phyloP scores from a whole-genome alignment of 306 rosid genomes.

The Neltuma alba region DNA sequence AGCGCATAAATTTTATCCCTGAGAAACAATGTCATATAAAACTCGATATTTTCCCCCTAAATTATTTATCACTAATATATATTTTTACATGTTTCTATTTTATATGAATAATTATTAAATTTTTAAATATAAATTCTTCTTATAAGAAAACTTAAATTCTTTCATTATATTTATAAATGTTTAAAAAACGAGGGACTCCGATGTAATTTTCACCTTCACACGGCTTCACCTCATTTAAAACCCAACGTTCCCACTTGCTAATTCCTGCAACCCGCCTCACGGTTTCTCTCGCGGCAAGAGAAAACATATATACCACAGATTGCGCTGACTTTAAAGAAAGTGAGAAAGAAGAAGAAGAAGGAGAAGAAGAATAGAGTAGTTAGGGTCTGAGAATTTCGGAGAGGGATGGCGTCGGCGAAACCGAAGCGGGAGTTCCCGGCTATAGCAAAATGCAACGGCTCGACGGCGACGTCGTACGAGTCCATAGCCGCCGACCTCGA shows the following conservation, averaged over 20 bases:
- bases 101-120: too few relatives aligned
- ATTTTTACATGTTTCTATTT: too few relatives aligned
- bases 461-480: constrained; percentile 39
- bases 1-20: too few relatives aligned
- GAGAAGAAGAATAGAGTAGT: not conserved
- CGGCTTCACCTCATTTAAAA: constrained; percentile 50
- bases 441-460: constrained; percentile 45
- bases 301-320: not conserved
- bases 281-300: not conserved
- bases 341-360: not conserved
- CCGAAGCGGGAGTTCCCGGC: constrained; percentile 56
- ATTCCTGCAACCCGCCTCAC: not conserved
- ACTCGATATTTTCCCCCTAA: too few relatives aligned
- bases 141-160: too few relatives aligned
- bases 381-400: not conserved
- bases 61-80: too few relatives aligned
- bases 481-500: constrained; percentile 94
- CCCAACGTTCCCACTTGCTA: constrained; percentile 30
- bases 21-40: too few relatives aligned
- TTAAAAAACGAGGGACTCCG: not conserved
- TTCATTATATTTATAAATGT: not conserved
- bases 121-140: too few relatives aligned
- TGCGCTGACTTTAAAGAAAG: not conserved
- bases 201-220: not conserved
- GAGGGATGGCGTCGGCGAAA: constrained; percentile 48